Evolutionary conservation across 257 asterid species (phyloP), one percentile per base, ranked within the genome.

Genomic region (Cinchona pubescens): DNA sequence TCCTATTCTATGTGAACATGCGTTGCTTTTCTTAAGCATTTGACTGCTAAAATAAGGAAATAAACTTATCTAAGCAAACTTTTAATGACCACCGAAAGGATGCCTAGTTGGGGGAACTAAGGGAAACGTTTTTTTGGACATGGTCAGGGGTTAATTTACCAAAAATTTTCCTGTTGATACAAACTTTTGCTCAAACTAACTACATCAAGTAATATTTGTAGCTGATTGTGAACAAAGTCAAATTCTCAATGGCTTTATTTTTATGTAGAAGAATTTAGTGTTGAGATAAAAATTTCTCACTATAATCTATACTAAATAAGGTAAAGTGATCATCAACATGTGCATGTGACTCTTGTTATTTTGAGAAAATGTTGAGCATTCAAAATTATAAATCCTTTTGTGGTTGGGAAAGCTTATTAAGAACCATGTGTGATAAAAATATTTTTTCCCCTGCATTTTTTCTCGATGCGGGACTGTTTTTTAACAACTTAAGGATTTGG

Each of bases 361-460:
- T n/a, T 30, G 40, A 61, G 19, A 59, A 59, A 59, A 13, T 45
- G 7, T 69, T 69, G 55, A 46, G 60, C 43, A 25, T 69, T 48
- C 60, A 21, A 30, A 46, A n/a, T 1, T 45, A 8, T 45, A 25
- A 49, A 27, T 46, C 48, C 4, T 58, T 58, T n/a, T 68, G 35
- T 48, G 37, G 7, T 46, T 46, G 56, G 10, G 48, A n/a, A 61
- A 61, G 18, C 67, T n/a, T n/a, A n/a, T n/a, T n/a, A n/a, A n/a
- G n/a, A n/a, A n/a, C n/a, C n/a, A 8, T 58, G 34, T 23, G 12
- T 23, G 12, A 32, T 49, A 15, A 9, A 59, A 59, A 25, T n/a
- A n/a, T n/a, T n/a, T 1, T 27, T 46, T 69, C 48, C 34, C 37
- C 30, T 81, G 62, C 77, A 87, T n/a, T n/a, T n/a, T n/a, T n/a